Conservation (phyloP, 345 rosid genomes). For the Populus tremula region DNA sequence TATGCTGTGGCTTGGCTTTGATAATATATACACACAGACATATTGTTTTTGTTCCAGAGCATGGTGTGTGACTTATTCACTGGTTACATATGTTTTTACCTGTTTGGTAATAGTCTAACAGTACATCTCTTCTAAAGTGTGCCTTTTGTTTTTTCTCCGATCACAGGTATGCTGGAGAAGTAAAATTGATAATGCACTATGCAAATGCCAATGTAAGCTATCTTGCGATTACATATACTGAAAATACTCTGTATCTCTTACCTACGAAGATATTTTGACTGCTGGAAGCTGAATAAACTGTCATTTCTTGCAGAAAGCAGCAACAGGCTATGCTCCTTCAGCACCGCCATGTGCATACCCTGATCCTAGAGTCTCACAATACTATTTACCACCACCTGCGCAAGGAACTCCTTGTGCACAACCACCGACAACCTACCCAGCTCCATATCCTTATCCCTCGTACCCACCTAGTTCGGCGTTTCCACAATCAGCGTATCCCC, state of each 20-base stretch:
- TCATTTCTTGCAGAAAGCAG: constrained; percentile 45
- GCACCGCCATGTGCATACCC: constrained; percentile 39
- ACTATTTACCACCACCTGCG: background rate
- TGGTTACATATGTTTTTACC: background rate
- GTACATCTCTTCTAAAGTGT: background rate
- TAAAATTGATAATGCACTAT: constrained; percentile 64
- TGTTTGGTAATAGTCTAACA: background rate
- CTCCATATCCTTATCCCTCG: constrained; percentile 19
- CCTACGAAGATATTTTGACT: background rate
- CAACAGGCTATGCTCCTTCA: constrained; percentile 32
- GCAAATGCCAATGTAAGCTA: constrained; percentile 55
- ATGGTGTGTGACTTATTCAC: background rate
- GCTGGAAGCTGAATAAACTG: background rate
- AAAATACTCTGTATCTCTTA: background rate
- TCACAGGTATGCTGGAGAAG: constrained; percentile 82
- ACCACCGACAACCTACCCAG: constrained; percentile 23
- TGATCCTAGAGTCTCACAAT: background rate
- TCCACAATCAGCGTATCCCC: constrained; percentile 35
- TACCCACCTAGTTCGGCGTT: constrained; percentile 23
- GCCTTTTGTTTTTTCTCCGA: background rate
- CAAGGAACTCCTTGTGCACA: constrained; percentile 17
- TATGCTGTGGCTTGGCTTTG: background rate
- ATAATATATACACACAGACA: background rate
- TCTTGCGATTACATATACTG: background rate
- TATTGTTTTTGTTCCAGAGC: background rate